A percentile compares a stretch with the other conserved stretches of the same genome.
These are phyloP conservation scores for Juglanconis oblonga DNA, from an alignment of 2,329 filamentous ascomycete genomes.

Conservation along the genomic window DNA sequence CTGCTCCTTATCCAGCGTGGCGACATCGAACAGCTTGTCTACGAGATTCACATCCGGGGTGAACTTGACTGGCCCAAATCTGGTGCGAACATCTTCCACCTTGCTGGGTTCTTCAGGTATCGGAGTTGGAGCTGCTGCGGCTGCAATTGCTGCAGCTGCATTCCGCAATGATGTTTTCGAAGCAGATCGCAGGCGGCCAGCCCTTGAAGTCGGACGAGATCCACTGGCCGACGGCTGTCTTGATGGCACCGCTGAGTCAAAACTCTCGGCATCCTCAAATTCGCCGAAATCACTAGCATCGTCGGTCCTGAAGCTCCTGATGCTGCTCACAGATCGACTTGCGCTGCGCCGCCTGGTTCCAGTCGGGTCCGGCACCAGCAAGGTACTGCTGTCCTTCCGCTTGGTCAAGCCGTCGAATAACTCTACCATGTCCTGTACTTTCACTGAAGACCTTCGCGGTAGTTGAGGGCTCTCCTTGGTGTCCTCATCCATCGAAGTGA, in stretches of 20 bases:
- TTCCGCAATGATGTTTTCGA: conserved; percentile 1
- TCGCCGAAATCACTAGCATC: conserved; percentile 27
- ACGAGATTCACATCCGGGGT: conserved; percentile 21
- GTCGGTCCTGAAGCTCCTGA: conserved; percentile 12
- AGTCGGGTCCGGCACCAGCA: conserved; percentile 4
- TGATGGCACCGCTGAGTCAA: conserved; percentile 1
- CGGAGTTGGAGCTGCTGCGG: not conserved
- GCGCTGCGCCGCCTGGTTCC: conserved; percentile 9
- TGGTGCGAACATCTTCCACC: conserved; percentile 24
- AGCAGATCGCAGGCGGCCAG: conserved; percentile 4
- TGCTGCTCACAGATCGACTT: conserved; percentile 12
- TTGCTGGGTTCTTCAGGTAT: conserved; percentile 2
- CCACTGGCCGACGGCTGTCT: conserved; percentile 10
- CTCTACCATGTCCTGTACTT: conserved; percentile 49
- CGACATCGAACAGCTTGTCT: conserved; percentile 35
- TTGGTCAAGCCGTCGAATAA: conserved; percentile 46
- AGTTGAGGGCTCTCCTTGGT: conserved; percentile 24
- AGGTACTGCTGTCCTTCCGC: conserved; percentile 2
- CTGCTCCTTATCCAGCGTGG: conserved; percentile 26
- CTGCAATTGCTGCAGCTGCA: not conserved
- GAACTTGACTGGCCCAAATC: conserved; percentile 28
- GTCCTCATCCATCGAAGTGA: conserved; percentile 44
- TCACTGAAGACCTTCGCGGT: conserved; percentile 34
- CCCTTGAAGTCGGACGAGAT: conserved; percentile 6
- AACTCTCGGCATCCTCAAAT: conserved; percentile 28